Evolutionary conservation across 2,329 filamentous ascomycete species (phyloP).

Genomic region (Colletotrichum orbiculare): DNA sequence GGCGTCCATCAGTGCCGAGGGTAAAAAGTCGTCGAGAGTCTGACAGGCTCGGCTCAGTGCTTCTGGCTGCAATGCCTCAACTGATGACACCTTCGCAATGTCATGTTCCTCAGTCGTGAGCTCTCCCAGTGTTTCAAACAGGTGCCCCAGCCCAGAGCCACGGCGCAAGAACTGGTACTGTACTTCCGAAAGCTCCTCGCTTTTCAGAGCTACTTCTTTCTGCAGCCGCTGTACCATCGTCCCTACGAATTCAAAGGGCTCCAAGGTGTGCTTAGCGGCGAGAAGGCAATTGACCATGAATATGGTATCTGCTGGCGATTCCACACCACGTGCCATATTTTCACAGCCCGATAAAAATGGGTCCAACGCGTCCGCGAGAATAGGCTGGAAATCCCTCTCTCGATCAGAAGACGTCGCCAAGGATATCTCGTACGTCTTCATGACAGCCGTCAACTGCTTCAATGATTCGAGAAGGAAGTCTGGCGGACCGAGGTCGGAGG

Average conservation of each 20-base stretch:
- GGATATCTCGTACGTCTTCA: slow-evolving; percentile 89
- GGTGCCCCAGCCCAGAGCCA: slow-evolving; percentile 76
- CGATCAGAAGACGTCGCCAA: slow-evolving; percentile 68
- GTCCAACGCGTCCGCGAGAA: slow-evolving; percentile 83
- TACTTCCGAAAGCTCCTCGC: slow-evolving; percentile 69
- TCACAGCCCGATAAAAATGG: slow-evolving; percentile 85
- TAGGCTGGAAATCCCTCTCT: slow-evolving; percentile 77
- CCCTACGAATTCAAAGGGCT: slow-evolving; percentile 72
- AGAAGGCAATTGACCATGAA: slow-evolving; percentile 80
- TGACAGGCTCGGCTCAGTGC: slow-evolving; percentile 77
- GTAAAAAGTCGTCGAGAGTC: slow-evolving; percentile 87
- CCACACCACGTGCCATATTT: slow-evolving; percentile 72
- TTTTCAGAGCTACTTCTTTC: slow-evolving; percentile 64
- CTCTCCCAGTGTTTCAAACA: slow-evolving; percentile 68
- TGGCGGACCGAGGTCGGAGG: slow-evolving; percentile 80
- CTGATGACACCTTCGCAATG: slow-evolving; percentile 55
- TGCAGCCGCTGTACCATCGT: slow-evolving; percentile 66
- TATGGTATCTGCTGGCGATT: slow-evolving; percentile 70
- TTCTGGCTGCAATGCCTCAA: slow-evolving; percentile 65
- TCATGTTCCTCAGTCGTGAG: slow-evolving; percentile 46
- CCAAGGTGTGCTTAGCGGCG: slow-evolving; percentile 66
- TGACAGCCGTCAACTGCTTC: slow-evolving; percentile 79
- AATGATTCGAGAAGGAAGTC: slow-evolving; percentile 85
- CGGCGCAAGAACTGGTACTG: slow-evolving; percentile 80
- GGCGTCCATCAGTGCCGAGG: slow-evolving; percentile 92